phyloP scores from a whole-genome alignment of 1,139 yeast species.

The Hemisphaericaspora lyxosophila region DNA sequence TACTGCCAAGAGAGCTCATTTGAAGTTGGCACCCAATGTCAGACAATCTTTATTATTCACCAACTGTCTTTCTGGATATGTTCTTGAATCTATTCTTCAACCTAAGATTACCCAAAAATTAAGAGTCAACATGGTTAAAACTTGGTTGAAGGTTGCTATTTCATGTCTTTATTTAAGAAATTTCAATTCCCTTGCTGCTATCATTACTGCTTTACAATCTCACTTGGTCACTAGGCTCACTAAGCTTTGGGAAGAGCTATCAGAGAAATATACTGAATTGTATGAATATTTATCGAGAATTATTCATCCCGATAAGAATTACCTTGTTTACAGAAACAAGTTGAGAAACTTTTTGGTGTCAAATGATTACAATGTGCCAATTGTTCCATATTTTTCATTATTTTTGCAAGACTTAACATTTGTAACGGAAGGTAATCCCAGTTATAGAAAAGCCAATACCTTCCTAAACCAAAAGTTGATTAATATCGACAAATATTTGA shows the following conservation, averaged over 20 bases:
- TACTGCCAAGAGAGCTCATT: constrained; percentile 60
- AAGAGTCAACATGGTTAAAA: constrained; percentile 61
- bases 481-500: constrained; percentile 80
- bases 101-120: constrained; percentile 50
- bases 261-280: constrained; percentile 63
- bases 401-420: constrained; percentile 86
- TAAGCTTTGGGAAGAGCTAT: constrained; percentile 63
- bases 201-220: constrained; percentile 80
- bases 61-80: constrained; percentile 78
- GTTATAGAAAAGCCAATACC: constrained; percentile 58
- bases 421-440: constrained; percentile 83
- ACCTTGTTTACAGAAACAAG: constrained; percentile 68
- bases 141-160: constrained; percentile 83
- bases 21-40: constrained; percentile 71
- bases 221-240: constrained; percentile 72
- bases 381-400: constrained; percentile 83
- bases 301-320: constrained; percentile 83
- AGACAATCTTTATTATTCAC: constrained; percentile 69
- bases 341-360: constrained; percentile 55
- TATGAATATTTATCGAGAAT: constrained; percentile 69
- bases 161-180: constrained; percentile 80
- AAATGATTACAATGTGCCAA: constrained; percentile 60
- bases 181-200: constrained; percentile 86
- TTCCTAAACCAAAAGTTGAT: constrained; percentile 62
- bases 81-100: constrained; percentile 71